Evolutionary conservation across 2,329 filamentous ascomycete genomes (phyloP).

Genomic region (Cercospora sesami): DNA sequence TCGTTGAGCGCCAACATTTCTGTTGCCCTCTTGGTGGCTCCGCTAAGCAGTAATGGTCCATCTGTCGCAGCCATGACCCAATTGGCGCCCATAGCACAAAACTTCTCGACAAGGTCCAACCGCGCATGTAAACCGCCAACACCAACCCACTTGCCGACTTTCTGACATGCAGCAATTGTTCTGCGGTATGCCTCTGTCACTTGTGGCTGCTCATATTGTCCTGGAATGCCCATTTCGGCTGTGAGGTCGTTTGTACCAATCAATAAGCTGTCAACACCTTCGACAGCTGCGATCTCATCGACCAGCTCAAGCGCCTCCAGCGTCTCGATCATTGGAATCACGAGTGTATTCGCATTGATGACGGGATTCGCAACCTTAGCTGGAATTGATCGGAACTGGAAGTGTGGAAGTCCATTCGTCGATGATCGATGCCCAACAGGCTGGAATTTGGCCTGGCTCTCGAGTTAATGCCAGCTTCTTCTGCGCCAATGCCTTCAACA

Average conservation of each 20-base stretch:
- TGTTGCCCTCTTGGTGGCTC: constrained; percentile 37
- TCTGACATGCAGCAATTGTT: constrained; percentile 43
- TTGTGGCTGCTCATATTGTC: constrained; percentile 42
- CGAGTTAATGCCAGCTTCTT: neutral
- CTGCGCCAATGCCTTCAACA: neutral
- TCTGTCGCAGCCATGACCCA: constrained; percentile 45
- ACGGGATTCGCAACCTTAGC: constrained; percentile 41
- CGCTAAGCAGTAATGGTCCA: constrained; percentile 41
- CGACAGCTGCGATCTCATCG: constrained; percentile 45
- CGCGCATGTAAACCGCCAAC: constrained; percentile 46
- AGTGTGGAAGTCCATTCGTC: constrained; percentile 41
- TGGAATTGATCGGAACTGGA: constrained; percentile 41
- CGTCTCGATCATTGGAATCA: constrained; percentile 50
- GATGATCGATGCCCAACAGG: constrained; percentile 42
- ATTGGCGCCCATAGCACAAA: constrained; percentile 42
- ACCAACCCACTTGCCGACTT: constrained; percentile 45
- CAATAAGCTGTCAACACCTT: constrained; percentile 48
- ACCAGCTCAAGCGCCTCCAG: constrained; percentile 42
- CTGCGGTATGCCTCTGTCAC: constrained; percentile 39
- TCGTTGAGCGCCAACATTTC: constrained; percentile 9
- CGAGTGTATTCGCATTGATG: constrained; percentile 41
- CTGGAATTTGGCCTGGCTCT: constrained; percentile 38
- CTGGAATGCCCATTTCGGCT: constrained; percentile 48
- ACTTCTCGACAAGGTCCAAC: constrained; percentile 47
- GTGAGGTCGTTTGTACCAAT: constrained; percentile 50